Evolutionary conservation across 75 land plant species (phyloP).

Genomic region (Cryptomeria japonica): DNA sequence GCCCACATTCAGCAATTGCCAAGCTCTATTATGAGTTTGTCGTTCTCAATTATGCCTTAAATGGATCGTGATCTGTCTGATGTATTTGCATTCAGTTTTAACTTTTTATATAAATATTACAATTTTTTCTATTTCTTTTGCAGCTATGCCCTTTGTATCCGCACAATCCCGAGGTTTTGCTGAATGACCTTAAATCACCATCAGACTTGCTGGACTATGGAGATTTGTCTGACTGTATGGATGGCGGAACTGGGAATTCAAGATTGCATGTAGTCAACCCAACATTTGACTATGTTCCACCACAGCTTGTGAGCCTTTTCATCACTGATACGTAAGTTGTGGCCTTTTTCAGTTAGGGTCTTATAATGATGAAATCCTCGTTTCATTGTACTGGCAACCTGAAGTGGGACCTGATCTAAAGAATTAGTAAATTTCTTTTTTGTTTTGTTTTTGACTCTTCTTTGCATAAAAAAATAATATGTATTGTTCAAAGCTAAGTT

Average conservation of each 20-base stretch:
- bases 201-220: slow-evolving; percentile 90
- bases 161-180: slow-evolving; percentile 86
- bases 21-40: too few species aligned
- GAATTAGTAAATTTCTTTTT: slow-evolving; percentile 2
- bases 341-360: not conserved
- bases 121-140: slow-evolving; percentile 6
- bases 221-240: slow-evolving; percentile 89
- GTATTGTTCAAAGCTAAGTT: not conserved
- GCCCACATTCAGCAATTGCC: too few species aligned
- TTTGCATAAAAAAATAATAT: not conserved
- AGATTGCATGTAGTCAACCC: slow-evolving; percentile 91
- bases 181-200: slow-evolving; percentile 91
- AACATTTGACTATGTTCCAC: slow-evolving; percentile 94
- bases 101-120: not conserved
- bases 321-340: slow-evolving; percentile 94
- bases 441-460: not conserved
- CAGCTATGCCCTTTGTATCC: slow-evolving; percentile 98
- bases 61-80: not conserved
- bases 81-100: not conserved
- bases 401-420: not conserved
- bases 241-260: slow-evolving; percentile 57
- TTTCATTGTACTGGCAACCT: not conserved
- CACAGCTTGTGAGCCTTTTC: slow-evolving; percentile 93
- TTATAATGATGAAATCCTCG: not conserved
- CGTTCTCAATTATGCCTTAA: too few species aligned